Evolutionary conservation across 1,284 basidiomycete genomes (phyloP).

Genomic region (Acaromyces ingoldii): DNA sequence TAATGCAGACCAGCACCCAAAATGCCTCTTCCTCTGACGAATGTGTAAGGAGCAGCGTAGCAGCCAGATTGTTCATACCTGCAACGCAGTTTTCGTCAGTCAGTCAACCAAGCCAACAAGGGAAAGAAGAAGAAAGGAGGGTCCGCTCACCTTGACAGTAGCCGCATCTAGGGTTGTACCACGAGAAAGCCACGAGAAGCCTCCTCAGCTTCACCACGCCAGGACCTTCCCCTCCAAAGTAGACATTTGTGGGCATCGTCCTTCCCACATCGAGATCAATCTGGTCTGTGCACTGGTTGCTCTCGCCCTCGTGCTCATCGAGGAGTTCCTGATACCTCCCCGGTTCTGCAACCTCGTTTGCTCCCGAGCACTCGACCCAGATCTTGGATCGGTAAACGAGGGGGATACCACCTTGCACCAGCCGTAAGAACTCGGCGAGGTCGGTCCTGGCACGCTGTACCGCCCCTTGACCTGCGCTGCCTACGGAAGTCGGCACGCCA

Average conservation of each 20-base stretch:
- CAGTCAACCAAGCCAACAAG: background rate
- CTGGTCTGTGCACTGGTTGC: constrained; percentile 64
- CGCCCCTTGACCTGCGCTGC: too few species aligned
- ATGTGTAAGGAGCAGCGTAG: constrained; percentile 84
- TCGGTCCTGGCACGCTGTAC: too few species aligned
- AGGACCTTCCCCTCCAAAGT: constrained; percentile 90
- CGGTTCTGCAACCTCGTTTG: constrained; percentile 82
- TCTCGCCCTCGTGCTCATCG: constrained; percentile 58
- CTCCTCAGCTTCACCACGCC: constrained; percentile 86
- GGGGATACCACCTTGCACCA: constrained; percentile 80
- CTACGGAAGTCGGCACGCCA: too few species aligned
- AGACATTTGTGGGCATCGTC: constrained; percentile 85
- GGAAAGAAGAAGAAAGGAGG: background rate
- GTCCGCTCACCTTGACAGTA: constrained; percentile 46
- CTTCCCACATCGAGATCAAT: constrained; percentile 84
- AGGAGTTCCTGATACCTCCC: constrained; percentile 83
- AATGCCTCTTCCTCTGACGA: constrained; percentile 95
- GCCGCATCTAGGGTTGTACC: constrained; percentile 56
- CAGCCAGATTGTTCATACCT: constrained; percentile 91
- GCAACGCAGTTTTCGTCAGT: constrained; percentile 55
- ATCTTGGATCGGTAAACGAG: constrained; percentile 75
- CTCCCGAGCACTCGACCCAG: constrained; percentile 88
- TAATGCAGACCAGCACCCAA: constrained; percentile 85
- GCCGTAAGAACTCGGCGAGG: constrained; percentile 69
- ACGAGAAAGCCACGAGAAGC: constrained; percentile 83